Conservation (phyloP, 208 protist species). For the Acanthamoeba triangularis region DNA sequence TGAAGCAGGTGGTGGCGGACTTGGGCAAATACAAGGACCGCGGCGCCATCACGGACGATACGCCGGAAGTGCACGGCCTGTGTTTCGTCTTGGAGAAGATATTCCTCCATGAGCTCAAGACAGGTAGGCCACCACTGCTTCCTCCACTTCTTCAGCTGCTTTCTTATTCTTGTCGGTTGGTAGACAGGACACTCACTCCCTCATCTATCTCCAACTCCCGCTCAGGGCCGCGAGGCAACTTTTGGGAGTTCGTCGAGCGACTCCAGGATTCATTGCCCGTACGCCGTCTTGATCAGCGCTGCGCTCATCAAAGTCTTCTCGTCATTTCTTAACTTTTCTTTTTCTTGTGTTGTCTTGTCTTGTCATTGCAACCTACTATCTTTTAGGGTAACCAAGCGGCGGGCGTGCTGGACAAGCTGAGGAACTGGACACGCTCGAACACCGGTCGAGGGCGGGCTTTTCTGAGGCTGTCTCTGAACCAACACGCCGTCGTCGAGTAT, state of each 20-base stretch:
- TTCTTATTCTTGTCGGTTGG: not conserved
- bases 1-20: slow-evolving; percentile 28
- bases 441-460: not conserved
- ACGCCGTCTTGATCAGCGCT: not conserved
- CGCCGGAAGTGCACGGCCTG: slow-evolving; percentile 14
- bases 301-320: not conserved
- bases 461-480: slow-evolving; percentile 13
- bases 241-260: slow-evolving; percentile 36
- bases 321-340: not conserved
- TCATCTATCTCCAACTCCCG: not conserved
- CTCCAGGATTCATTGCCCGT: slow-evolving; percentile 42
- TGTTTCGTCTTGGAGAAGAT: slow-evolving; percentile 57
- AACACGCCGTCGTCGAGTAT: slow-evolving; percentile 23
- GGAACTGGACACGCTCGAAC: not conserved
- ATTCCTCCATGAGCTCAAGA: slow-evolving; percentile 44
- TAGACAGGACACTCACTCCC: not conserved
- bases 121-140: not conserved
- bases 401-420: slow-evolving; percentile 17
- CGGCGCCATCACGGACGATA: slow-evolving; percentile 16
- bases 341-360: not conserved
- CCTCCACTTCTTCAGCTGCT: not conserved
- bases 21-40: slow-evolving; percentile 39
- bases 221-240: not conserved
- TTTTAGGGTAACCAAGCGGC: not conserved
- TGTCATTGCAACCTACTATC: not conserved